Percentiles rank a stretch among this genome's conserved stretches.
These are phyloP conservation scores for Trichoderma hamatum DNA, from an alignment of 2,329 filamentous ascomycete species.

Conservation along the genomic window DNA sequence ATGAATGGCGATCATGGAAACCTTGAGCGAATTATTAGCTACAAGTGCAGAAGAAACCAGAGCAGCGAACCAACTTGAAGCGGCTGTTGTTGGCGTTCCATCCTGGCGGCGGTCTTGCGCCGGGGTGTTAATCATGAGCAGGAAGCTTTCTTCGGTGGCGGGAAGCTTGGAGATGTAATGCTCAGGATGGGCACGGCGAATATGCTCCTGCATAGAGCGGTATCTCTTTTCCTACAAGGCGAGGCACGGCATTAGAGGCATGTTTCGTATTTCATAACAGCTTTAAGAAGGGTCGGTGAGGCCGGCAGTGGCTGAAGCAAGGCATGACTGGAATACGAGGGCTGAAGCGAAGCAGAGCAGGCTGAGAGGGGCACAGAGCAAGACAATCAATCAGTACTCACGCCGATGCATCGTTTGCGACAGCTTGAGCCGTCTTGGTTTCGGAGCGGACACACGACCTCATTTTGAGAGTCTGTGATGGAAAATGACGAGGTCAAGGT, in stretches of 20 bases:
- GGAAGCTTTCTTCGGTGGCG: constrained; percentile 96
- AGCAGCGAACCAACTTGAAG: constrained; percentile 38
- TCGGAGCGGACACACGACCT: constrained; percentile 92
- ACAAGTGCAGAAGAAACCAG: background rate
- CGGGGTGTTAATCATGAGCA: constrained; percentile 91
- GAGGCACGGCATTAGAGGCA: constrained; percentile 10
- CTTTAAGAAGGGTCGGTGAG: constrained; percentile 23
- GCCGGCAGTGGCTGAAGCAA: background rate
- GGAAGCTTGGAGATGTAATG: constrained; percentile 98
- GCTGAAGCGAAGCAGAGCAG: background rate
- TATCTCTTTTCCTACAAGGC: constrained; percentile 80
- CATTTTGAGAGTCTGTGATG: constrained; percentile 88
- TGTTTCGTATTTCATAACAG: background rate
- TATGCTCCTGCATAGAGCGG: constrained; percentile 99
- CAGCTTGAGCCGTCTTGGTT: constrained; percentile 97
- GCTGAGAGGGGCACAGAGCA: constrained; percentile 17
- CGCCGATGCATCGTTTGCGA: constrained; percentile 95
- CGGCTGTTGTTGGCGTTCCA: constrained; percentile 39
- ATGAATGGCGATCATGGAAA: constrained; percentile 51
- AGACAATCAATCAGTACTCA: constrained; percentile 60
- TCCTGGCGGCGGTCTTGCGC: constrained; percentile 69
- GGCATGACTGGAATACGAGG: constrained; percentile 1
- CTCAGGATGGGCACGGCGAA: constrained; percentile 92
- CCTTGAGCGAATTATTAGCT: constrained; percentile 33
- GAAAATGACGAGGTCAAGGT: constrained; percentile 89